These are phyloP conservation scores for Noccaea bulbosa DNA, from an alignment of 345 rosid genomes.

Conservation along the genomic window DNA sequence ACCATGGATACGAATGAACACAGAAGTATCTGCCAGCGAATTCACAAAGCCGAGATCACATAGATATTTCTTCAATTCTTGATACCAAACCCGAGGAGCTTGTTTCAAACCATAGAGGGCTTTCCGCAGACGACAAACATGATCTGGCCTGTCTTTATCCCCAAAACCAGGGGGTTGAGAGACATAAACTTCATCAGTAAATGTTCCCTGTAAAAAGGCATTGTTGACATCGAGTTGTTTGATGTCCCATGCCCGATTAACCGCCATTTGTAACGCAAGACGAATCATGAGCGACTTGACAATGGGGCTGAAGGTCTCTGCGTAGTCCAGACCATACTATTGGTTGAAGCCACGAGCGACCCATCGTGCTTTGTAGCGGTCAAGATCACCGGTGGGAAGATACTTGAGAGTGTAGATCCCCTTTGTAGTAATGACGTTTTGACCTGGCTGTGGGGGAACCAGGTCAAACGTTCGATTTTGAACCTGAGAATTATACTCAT, in stretches of 20 bases:
- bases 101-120: neutral
- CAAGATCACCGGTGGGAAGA: too few relatives aligned
- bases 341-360: neutral
- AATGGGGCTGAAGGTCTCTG: neutral
- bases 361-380: neutral
- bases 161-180: too few relatives aligned
- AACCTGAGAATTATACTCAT: neutral
- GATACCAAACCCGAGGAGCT: neutral
- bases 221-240: too few relatives aligned
- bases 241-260: neutral
- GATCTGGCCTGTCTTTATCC: neutral
- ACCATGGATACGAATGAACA: neutral
- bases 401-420: neutral
- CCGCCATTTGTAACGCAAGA: neutral
- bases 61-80: fast-evolving
- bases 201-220: too few relatives aligned
- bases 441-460: neutral
- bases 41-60: neutral
- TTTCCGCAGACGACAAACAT: neutral
- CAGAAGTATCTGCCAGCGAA: neutral
- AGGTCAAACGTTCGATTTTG: neutral
- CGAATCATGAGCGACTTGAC: neutral
- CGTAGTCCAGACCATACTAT: neutral
- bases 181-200: too few relatives aligned
- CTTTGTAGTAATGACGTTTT: neutral